These are phyloP conservation scores for Sergeia podlipaevii DNA, from an alignment of 208 protist species.

Conservation along the genomic window DNA sequence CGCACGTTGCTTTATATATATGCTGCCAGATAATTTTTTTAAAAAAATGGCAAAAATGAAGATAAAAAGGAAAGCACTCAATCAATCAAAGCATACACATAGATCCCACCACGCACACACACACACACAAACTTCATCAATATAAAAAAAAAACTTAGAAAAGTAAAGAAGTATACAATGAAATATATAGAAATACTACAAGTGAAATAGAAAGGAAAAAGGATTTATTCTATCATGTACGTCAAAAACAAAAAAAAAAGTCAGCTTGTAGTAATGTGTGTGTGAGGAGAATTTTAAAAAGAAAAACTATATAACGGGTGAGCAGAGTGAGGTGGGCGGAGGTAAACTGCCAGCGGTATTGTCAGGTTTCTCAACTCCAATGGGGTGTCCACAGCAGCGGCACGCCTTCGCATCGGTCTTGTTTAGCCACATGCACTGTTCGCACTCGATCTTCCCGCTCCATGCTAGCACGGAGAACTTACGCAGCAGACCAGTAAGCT, in stretches of 20 bases:
- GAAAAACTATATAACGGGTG: too few relatives aligned
- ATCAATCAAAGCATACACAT: not conserved
- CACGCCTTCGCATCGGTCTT: conserved; percentile 35
- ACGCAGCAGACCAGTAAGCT: conserved; percentile 41
- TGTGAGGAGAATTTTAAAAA: too few relatives aligned
- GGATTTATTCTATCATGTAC: too few relatives aligned
- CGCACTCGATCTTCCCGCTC: conserved; percentile 71
- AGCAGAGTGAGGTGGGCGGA: too few relatives aligned
- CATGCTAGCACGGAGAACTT: conserved; percentile 54
- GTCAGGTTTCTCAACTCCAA: conserved; percentile 5
- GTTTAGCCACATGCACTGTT: conserved; percentile 64
- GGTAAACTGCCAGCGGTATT: conserved; percentile 13
- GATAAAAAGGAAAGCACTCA: not conserved
- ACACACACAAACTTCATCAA: not conserved
- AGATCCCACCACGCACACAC: not conserved
- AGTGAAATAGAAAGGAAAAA: not conserved
- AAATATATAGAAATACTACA: not conserved
- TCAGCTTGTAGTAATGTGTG: too few relatives aligned
- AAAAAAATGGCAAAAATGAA: too few relatives aligned
- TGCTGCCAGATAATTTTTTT: too few relatives aligned
- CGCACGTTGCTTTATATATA: too few relatives aligned
- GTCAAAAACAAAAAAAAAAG: too few relatives aligned
- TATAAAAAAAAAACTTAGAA: conserved; percentile 6
- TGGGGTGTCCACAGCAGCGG: conserved; percentile 55
- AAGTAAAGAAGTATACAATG: not conserved